Base-by-base conservation (phyloP, 2,329 filamentous ascomycete genomes). In the Beauveria bassiana region DNA sequence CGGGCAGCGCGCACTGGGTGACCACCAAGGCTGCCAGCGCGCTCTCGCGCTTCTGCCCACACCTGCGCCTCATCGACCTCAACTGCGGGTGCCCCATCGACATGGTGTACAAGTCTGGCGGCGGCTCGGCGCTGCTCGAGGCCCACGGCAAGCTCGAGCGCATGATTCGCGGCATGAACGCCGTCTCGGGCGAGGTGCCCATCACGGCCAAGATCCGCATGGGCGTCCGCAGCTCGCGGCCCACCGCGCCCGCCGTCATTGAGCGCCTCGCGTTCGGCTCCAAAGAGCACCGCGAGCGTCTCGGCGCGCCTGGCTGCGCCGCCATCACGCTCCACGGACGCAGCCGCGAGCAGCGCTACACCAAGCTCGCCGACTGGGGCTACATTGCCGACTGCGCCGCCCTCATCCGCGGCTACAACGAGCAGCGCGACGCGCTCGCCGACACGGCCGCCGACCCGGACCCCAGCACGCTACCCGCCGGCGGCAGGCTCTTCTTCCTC, bases 41-140 rank as follows among this genome's bases (percentile, higher is more conserved):
- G 3, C 78, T 99, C 52, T 87, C 88, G 5, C 81, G 82, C 34
- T 85, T 89, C 65, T 86, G 93, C 62, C 93, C 95, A 3, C 85
- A 91, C 68, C 82, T 99, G 22, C 90, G 95, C 42, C 86, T 96
- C 45, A 90, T 99, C 66, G 95, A 99, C 70, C 80, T 99, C 67
- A 99, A 99, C 78, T 98, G 93, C 69, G 95, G 95, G 50, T 99
- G 95, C 71, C 95, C 95, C 4, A 97, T 99, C 70, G 95, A 99
- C 71, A 85, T 97, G 68, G 88, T 99, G 57, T 98, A 86, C 79
- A 87, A 92, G 68, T 83, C 88, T 51, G 95, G 95, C 56, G 91
- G 90, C 46, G 95, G 95, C 4, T 96, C 93, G 22, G 93, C 91
- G 1, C 84, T 99, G 18, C 86, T 99, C n/a, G 95, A 99, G 69